These are phyloP conservation scores for Scheffersomyces titani DNA, from an alignment of 1,139 yeast species.

Conservation along the genomic window DNA sequence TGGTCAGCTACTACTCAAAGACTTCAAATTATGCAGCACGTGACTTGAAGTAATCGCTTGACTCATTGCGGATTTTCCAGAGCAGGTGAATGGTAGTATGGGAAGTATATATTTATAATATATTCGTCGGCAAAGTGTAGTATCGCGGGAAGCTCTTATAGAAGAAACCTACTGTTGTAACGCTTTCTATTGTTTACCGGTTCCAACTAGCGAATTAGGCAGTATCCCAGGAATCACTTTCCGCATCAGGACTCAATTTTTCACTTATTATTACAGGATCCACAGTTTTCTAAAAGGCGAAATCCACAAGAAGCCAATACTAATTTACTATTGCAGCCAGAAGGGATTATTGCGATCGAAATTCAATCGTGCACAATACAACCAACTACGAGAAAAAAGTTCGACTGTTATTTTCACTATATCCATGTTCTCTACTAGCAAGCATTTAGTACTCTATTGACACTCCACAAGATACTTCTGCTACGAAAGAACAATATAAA, in stretches of 20 bases:
- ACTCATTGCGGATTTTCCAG: not conserved
- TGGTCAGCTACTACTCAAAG: not conserved
- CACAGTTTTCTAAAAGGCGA: not conserved
- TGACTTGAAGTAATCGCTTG: not conserved
- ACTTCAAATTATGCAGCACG: not conserved
- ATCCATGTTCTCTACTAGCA: slow-evolving; percentile 12
- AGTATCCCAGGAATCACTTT: not conserved
- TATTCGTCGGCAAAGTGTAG: not conserved
- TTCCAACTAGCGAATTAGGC: not conserved
- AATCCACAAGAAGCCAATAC: not conserved
- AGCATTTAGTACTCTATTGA: slow-evolving; percentile 17
- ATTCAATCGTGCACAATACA: not conserved
- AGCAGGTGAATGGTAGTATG: not conserved
- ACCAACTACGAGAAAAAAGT: not conserved
- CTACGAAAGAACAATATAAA: not conserved
- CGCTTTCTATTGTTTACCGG: not conserved
- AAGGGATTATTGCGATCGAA: not conserved
- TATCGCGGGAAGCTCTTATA: not conserved
- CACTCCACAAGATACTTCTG: not conserved
- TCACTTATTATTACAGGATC: not conserved
- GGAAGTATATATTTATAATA: not conserved
- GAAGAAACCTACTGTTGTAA: no score
- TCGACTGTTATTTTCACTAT: not conserved
- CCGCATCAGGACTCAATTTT: not conserved
- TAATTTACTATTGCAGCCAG: not conserved